phyloP scores from a whole-genome alignment of 768 basidiomycete species.

The Leccinellum luteum region DNA sequence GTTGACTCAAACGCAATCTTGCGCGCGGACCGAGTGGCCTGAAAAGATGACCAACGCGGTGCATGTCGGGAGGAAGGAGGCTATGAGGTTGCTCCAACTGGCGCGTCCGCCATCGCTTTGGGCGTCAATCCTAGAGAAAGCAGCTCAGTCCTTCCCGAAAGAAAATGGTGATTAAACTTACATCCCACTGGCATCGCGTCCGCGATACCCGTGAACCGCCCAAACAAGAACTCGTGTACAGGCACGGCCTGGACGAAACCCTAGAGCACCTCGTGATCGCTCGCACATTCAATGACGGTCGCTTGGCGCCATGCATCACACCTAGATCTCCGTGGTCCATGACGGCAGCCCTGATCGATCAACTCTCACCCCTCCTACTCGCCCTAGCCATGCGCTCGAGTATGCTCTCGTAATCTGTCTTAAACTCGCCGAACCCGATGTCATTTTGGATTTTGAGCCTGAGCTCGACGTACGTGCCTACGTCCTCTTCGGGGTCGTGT shows the following conservation, averaged over 20 bases:
- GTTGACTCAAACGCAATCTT: conserved; percentile 72
- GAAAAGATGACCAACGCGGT: conserved; percentile 78
- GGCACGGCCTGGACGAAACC: conserved; percentile 57
- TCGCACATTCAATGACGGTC: conserved; percentile 69
- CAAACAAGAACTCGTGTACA: conserved; percentile 80
- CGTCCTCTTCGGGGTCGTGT: conserved; percentile 94
- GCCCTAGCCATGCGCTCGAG: conserved; percentile 82
- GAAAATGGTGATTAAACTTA: conserved; percentile 49
- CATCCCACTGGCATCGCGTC: conserved; percentile 81
- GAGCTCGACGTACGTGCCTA: conserved; percentile 84
- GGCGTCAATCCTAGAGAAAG: too few relatives aligned
- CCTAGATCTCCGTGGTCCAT: conserved; percentile 83
- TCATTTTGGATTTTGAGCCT: conserved; percentile 77
- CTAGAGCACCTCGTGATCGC: conserved; percentile 77
- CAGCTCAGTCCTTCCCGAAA: too few relatives aligned
- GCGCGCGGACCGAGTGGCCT: conserved; percentile 33
- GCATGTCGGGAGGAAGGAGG: conserved; percentile 75
- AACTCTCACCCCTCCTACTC: conserved; percentile 37
- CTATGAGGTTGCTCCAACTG: too few relatives aligned
- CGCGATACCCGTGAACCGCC: conserved; percentile 76
- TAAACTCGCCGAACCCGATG: conserved; percentile 82
- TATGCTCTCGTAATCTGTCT: conserved; percentile 79
- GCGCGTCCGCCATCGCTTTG: too few relatives aligned
- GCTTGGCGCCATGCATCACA: conserved; percentile 81
- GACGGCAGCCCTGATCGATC: conserved; percentile 58